Evolutionary conservation across 441 rosid species (phyloP), one percentile per base, ranked within the genome.

Genomic region (Mallotus japonicus): DNA sequence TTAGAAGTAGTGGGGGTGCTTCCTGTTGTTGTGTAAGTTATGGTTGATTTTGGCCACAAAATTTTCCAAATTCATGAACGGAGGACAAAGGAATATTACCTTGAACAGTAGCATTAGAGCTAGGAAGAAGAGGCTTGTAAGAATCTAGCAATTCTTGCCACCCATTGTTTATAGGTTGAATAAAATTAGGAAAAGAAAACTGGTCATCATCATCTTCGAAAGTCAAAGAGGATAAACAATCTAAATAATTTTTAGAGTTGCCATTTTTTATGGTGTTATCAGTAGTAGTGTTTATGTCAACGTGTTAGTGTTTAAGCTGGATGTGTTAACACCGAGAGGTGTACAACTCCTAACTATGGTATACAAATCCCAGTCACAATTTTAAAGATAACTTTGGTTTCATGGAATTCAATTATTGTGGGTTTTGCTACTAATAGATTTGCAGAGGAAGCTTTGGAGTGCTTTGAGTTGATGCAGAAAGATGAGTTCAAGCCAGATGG

Each of bases 351-450:
- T 85, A n/a, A 91, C 91, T 17, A 91, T 80, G 22, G 96, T 92
- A 64, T 60, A 73, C 53, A 91, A 87, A 86, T 89, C 97, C 97
- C 94, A 91, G 54, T 87, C 40, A 34, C 2, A 55, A 89, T 93
- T 91, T 75, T 70, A 56, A 81, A 79, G 47, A 82, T 89, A 60
- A 88, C 88, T 9, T 74, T 83, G 20, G 93, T 93, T 34, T 88
- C 95, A 3, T 93, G 97, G 98, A 93, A 91, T 75, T 85, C 97
- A 3, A 78, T 93, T 56, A 82, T 89, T 64, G 88, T 81, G 62
- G 97, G 97, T 1, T 87, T 82, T 17, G 92, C 97, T 40, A 85
- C 81, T 19, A 93, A 88, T 49, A 93, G 94, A 3, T 77, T 81
- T 68, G 92, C 84, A 0, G 75, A 85, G 68, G 85, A 88, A 71